Conservation (phyloP, 768 basidiomycete genomes). For the Pleurotus tuoliensis region DNA sequence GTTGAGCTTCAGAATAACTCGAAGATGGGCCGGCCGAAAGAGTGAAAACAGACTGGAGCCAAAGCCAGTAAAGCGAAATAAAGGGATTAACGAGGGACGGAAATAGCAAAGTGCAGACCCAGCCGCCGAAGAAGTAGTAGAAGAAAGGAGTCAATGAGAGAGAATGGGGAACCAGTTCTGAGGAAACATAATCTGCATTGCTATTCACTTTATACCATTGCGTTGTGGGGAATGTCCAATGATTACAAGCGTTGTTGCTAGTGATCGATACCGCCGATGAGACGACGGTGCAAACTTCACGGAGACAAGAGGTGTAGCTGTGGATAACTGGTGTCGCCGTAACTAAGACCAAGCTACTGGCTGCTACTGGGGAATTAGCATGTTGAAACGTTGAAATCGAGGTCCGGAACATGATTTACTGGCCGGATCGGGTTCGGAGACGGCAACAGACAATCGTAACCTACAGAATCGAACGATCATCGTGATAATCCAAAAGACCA, state of each 20-base stretch:
- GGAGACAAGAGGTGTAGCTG: too few relatives aligned
- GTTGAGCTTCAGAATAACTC: background rate
- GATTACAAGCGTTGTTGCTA: background rate
- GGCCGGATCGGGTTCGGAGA: too few relatives aligned
- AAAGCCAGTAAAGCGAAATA: background rate
- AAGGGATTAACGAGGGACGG: background rate
- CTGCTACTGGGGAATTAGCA: too few relatives aligned
- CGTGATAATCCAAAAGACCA: too few relatives aligned
- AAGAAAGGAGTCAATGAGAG: background rate
- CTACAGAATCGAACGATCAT: too few relatives aligned
- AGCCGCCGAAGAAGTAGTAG: background rate
- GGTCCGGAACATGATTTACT: too few relatives aligned
- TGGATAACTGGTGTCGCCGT: too few relatives aligned
- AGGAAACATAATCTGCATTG: background rate
- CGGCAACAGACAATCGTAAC: too few relatives aligned
- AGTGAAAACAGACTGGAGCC: background rate
- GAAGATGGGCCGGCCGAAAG: background rate
- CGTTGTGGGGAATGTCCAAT: background rate
- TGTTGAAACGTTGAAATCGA: too few relatives aligned
- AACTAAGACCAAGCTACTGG: too few relatives aligned
- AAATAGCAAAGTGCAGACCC: background rate
- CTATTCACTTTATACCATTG: background rate
- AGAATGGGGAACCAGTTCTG: constrained; percentile 1
- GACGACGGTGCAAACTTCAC: background rate
- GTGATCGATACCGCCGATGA: background rate